These are phyloP conservation scores for Melaleuca quinquenervia DNA, from an alignment of 345 rosid genomes.

Conservation along the genomic window DNA sequence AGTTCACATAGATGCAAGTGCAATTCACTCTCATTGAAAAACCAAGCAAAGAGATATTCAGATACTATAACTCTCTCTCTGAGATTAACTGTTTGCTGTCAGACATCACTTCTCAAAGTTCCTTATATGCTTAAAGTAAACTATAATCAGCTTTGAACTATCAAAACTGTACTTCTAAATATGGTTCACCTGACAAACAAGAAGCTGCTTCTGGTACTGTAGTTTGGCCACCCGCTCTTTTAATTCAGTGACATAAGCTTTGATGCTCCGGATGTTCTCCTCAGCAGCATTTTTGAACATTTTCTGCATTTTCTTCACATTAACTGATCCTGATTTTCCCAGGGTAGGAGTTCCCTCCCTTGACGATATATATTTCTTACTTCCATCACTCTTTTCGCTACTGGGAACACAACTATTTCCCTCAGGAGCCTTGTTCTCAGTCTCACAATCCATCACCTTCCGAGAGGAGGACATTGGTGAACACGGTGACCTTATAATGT, in stretches of 20 bases:
- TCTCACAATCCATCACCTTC: constrained; percentile 31
- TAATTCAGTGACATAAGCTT: constrained; percentile 72
- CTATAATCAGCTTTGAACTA: background rate
- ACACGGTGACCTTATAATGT: constrained; percentile 70
- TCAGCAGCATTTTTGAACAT: constrained; percentile 97
- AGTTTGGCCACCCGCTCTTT: constrained; percentile 95
- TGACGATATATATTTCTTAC: constrained; percentile 24
- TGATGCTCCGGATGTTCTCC: constrained; percentile 78
- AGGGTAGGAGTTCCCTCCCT: constrained; percentile 56
- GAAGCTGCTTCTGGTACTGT: constrained; percentile 94
- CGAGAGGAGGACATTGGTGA: constrained; percentile 69
- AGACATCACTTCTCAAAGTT: background rate
- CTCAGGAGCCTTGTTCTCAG: constrained; percentile 74
- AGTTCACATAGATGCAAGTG: background rate
- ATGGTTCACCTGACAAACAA: constrained; percentile 78
- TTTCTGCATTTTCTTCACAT: constrained; percentile 85
- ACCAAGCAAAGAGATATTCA: background rate
- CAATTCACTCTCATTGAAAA: background rate
- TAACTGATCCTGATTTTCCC: constrained; percentile 54
- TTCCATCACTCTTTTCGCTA: constrained; percentile 11
- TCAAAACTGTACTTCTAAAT: background rate
- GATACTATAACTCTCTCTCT: background rate
- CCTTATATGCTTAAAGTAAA: background rate
- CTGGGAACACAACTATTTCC: constrained; percentile 15
- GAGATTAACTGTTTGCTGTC: background rate